Evolutionary conservation across 2,329 filamentous ascomycete species (phyloP).

Genomic region (Akanthomyces muscarius): DNA sequence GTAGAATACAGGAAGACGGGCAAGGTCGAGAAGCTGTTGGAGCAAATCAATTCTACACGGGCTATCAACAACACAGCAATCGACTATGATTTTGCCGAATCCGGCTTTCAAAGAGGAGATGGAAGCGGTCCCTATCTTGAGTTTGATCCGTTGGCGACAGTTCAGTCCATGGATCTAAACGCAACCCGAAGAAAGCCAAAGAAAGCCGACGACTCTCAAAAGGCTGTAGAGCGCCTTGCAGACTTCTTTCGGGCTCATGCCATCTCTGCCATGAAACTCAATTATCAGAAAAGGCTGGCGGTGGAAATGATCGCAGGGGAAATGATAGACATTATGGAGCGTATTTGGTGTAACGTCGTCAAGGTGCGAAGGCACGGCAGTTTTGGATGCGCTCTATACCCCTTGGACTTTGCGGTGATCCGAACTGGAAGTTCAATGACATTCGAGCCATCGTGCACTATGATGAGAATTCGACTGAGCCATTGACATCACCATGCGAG

Average conservation of each 20-base stretch:
- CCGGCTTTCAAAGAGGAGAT: not conserved
- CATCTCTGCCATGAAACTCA: not conserved
- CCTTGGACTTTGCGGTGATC: not conserved
- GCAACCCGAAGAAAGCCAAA: not conserved
- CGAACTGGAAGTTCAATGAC: not conserved
- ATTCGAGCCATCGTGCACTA: not conserved
- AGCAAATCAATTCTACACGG: not conserved
- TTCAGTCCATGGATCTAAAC: not conserved
- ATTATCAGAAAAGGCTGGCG: not conserved
- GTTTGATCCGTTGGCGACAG: not conserved
- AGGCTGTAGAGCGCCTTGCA: not conserved
- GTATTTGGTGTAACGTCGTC: conserved; percentile 23
- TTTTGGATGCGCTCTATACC: conserved; percentile 1
- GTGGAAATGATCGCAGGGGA: conserved; percentile 29
- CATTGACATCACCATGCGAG: not conserved
- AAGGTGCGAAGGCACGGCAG: not conserved
- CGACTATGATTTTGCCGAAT: conserved; percentile 1
- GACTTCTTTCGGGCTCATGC: not conserved
- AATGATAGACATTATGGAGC: conserved; percentile 29
- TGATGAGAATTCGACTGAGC: not conserved
- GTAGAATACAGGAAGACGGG: not conserved
- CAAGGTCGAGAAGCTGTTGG: not conserved
- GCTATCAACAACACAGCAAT: conserved; percentile 2
- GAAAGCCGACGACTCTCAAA: not conserved
- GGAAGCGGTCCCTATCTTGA: not conserved